Evolutionary conservation across 2,329 filamentous ascomycete genomes (phyloP), one percentile per base, ranked within the genome.

Genomic region (Aspergillus latus): DNA sequence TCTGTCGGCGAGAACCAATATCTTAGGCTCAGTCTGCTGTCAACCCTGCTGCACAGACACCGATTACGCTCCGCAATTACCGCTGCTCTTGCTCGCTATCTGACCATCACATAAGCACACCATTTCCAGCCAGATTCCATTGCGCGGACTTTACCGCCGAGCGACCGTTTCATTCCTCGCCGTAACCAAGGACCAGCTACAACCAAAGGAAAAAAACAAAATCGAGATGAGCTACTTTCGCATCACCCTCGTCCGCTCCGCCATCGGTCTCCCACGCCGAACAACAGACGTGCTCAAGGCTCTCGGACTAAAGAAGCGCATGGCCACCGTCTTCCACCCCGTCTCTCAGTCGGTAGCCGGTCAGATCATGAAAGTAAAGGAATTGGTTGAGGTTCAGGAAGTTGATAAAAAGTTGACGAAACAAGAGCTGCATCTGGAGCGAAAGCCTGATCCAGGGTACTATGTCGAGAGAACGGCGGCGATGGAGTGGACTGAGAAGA

Each of bases 301-400:
- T 15, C 88, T 97, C 58, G 92, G 92, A 55, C 84, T 97, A 62
- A 89, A 87, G 67, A 90, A 89, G 73, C 89, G 92, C 68, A 87
- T 88, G 82, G 87, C 87, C 69, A 93, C 89, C 52, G 92, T 96
- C 68, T 96, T 95, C 81, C 88, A 96, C 75, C 89, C 90, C 37
- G 91, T 96, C 60, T 84, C 84, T 59, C 85, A 87, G 42, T 86
- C 91, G 64, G 86, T 90, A 60, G 92, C 92, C 8, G 92, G 92
- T 71, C 91, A 95, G 79, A 90, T 97, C 69, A 88, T 97, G 81
- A 88, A 88, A 75, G 91, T 97, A 66, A 97, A 97, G 80, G 92
- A 97, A 77, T 80, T 97, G 61, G 90, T 97, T 45, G 81, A 84
- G 52, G 91, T 96, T 36, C 80, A 86, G 64, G 92, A 96, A 77